Percentiles rank a stretch among this genome's conserved stretches.
These are phyloP conservation scores for Thalassia testudinum DNA, from an alignment of 116 monocot species.

Conservation along the genomic window DNA sequence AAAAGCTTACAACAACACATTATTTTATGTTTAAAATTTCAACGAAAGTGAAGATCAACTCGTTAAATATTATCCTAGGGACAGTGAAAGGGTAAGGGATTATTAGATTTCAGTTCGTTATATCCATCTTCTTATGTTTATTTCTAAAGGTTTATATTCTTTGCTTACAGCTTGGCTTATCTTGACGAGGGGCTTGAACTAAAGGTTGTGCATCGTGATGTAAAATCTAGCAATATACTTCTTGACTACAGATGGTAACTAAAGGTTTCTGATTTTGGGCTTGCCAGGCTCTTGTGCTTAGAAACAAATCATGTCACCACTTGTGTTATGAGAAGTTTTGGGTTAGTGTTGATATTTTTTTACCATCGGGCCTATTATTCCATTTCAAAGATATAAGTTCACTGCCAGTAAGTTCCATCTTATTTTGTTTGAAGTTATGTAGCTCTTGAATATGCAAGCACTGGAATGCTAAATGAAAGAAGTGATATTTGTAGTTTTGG, in stretches of 20 bases:
- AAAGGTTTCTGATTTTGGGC: constrained; percentile 87
- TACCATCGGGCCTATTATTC: too few relatives aligned
- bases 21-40: too few relatives aligned
- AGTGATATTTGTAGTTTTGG: constrained; percentile 92
- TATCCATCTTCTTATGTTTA: too few relatives aligned
- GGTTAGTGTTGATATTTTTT: constrained; percentile 9
- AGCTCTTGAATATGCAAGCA: constrained; percentile 88
- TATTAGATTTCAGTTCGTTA: too few relatives aligned
- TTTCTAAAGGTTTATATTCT: too few relatives aligned
- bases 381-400: too few relatives aligned
- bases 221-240: constrained; percentile 93
- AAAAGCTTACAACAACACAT: too few relatives aligned
- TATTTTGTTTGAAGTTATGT: constrained; percentile 22
- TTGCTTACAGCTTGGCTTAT: constrained; percentile 51
- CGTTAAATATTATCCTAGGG: too few relatives aligned
- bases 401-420: too few relatives aligned
- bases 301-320: constrained; percentile 78
- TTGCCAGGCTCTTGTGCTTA: constrained; percentile 72
- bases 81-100: too few relatives aligned
- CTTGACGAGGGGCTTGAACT: constrained; percentile 92
- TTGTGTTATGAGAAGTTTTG: constrained; percentile 92
- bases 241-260: constrained; percentile 76
- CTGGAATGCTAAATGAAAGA: constrained; percentile 71
- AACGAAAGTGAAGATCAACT: too few relatives aligned
- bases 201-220: constrained; percentile 87